Percentiles rank a stretch among this genome's conserved stretches.
These are phyloP conservation scores for Waltergamsia citrina DNA, from an alignment of 2,329 filamentous ascomycete species.

Conservation along the genomic window DNA sequence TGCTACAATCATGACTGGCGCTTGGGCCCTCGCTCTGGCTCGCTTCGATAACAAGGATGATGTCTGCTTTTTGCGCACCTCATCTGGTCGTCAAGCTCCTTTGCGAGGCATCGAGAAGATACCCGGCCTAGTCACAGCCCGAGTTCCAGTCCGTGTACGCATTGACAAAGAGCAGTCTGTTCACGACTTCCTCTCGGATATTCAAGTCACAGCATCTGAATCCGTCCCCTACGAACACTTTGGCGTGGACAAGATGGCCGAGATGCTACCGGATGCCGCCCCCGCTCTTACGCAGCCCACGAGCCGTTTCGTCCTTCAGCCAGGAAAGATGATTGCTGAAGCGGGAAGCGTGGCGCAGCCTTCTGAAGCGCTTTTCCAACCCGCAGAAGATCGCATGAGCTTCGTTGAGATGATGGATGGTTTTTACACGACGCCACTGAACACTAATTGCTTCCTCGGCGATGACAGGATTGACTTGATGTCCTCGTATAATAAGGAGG, in stretches of 20 bases:
- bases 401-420: constrained; percentile 25
- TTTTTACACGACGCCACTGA: not conserved
- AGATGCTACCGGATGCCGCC: constrained; percentile 4
- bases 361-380: not conserved
- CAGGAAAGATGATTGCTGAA: not conserved
- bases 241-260: constrained; percentile 1
- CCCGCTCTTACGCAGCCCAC: not conserved
- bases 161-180: constrained; percentile 5
- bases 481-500: constrained; percentile 1
- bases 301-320: constrained; percentile 1
- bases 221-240: constrained; percentile 2
- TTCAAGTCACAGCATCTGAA: constrained; percentile 5
- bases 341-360: not conserved
- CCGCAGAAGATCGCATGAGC: not conserved
- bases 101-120: constrained; percentile 11
- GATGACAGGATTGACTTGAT: constrained; percentile 1
- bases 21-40: constrained; percentile 4
- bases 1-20: constrained; percentile 9
- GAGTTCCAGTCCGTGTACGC: constrained; percentile 7
- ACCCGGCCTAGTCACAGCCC: constrained; percentile 9
- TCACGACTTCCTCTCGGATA: constrained; percentile 7
- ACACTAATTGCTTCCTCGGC: constrained; percentile 1
- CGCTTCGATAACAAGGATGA: constrained; percentile 8
- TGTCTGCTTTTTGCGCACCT: constrained; percentile 10
- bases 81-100: constrained; percentile 11